Base-by-base conservation (phyloP, 2,329 filamentous ascomycete species). In the Sporothrix euskadiensis region DNA sequence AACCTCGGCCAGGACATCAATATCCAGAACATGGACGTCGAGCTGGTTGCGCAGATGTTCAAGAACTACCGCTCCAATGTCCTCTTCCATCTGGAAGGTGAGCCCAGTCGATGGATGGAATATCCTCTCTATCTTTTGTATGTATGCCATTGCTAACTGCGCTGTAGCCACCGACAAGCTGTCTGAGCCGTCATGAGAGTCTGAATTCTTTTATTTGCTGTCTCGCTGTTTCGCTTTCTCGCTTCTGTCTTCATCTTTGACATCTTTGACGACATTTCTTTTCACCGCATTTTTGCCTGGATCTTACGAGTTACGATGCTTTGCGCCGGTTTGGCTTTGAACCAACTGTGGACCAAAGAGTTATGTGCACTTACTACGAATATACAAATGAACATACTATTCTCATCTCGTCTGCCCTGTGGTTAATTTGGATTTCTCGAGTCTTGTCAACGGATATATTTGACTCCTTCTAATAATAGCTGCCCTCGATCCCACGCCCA, bases 21-120 rank as follows among this genome's bases (percentile, higher is more conserved):
- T 80, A 91, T 98, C 73, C 93, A 97, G 79, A 99, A 98, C 82
- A 98, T 98, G 94, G 97, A 99, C 80, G 94, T 98, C 49, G 96
- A 98, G 83, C 88, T 98, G 2, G 96, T 98, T 5, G 94, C 95
- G 0, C 95, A 98, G 81, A 99, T 99, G 96, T 99, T 98, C 86
- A 98, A 98, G 85, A 99, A 98, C 83, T 99, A 99, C 81, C 94
- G 98, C 82, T 97, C 94, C 12, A 99, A 98, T 78, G 95, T 98
- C 16, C 85, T 98, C 6, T 98, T 99, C 81, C 96, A 99, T 79
- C 87, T 99, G 6, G 96, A 98, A 90, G 96, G 96, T 97, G 85
- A 52, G 57, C 70, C 16, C 14, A 5, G 44, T 12, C 30, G 30
- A 22, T 30, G 39, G n/a, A 14, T 56, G n/a, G 14, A 5, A 22